These are phyloP conservation scores for Tylopilus rubrobrunneus DNA, from an alignment of 768 basidiomycete species.

Conservation along the genomic window DNA sequence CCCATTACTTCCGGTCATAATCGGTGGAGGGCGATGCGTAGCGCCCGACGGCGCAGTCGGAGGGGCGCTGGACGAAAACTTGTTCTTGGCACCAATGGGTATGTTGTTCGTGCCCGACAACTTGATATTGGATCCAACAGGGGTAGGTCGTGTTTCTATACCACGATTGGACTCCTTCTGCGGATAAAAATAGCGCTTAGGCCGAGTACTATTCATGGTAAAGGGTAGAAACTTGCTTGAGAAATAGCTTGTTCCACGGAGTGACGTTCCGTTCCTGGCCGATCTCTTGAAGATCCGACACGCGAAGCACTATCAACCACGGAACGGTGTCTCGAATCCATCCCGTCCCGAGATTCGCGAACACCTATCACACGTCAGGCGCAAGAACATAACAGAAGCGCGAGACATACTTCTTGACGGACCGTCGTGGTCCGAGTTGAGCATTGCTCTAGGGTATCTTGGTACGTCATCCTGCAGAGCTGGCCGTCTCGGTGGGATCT, in stretches of 20 bases:
- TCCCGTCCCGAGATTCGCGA: conserved; percentile 20
- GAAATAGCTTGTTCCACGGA: conserved; percentile 11
- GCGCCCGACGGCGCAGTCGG: neutral
- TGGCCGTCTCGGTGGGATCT: conserved; percentile 13
- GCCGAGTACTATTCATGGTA: neutral
- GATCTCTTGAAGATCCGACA: conserved; percentile 16
- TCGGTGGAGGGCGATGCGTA: neutral
- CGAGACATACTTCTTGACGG: conserved; percentile 11
- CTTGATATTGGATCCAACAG: conserved; percentile 19
- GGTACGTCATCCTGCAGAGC: conserved; percentile 26
- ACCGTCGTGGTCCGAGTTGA: conserved; percentile 22
- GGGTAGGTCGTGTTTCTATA: conserved; percentile 11
- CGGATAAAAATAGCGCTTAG: neutral
- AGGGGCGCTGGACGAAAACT: conserved; percentile 13
- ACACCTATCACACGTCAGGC: conserved; percentile 2
- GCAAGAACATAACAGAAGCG: neutral
- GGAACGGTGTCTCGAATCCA: conserved; percentile 18
- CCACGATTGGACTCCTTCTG: conserved; percentile 22
- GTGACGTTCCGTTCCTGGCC: conserved; percentile 17
- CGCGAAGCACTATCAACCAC: conserved; percentile 15
- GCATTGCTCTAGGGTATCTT: conserved; percentile 38
- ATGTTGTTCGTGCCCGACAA: conserved; percentile 32
- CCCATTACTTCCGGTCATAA: conserved; percentile 14
- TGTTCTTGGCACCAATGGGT: conserved; percentile 29
- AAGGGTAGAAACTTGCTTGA: conserved; percentile 14